phyloP scores from a whole-genome alignment of 1,284 basidiomycete genomes.

The Schizophyllum commune region DNA sequence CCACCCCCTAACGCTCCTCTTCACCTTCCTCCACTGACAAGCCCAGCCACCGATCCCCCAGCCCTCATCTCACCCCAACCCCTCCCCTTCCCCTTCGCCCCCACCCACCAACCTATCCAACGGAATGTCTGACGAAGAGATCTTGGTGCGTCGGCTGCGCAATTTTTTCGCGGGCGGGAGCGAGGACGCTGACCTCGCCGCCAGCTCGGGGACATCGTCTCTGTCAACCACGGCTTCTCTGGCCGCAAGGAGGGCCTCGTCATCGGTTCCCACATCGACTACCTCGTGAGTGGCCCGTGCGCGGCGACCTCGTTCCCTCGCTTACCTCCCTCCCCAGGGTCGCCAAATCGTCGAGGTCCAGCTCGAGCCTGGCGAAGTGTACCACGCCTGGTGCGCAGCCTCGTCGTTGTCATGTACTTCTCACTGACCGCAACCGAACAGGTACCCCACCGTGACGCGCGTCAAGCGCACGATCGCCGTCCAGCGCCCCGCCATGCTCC shows the following conservation, averaged over 20 bases:
- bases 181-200: neutral
- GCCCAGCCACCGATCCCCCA: conserved; percentile 9
- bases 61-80: conserved; percentile 8
- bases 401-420: neutral
- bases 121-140: conserved; percentile 7
- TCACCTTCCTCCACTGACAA: conserved; percentile 15
- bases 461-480: conserved; percentile 62
- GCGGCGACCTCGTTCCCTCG: neutral
- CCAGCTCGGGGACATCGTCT: conserved; percentile 72
- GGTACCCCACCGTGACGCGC: conserved; percentile 67
- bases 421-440: conserved; percentile 16
- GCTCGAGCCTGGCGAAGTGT: conserved; percentile 58
- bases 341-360: conserved; percentile 75
- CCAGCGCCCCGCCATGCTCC: conserved; percentile 32
- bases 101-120: neutral
- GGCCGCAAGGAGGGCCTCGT: conserved; percentile 70
- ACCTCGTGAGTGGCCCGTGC: conserved; percentile 40
- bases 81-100: neutral
- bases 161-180: neutral
- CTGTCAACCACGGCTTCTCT: conserved; percentile 54
- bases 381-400: conserved; percentile 51
- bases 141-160: conserved; percentile 5
- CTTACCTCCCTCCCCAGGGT: conserved; percentile 38
- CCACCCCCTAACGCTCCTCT: conserved; percentile 7
- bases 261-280: conserved; percentile 63